These are phyloP conservation scores for Phytophthora europaea DNA, from an alignment of 352 stramenopile species.

Conservation along the genomic window DNA sequence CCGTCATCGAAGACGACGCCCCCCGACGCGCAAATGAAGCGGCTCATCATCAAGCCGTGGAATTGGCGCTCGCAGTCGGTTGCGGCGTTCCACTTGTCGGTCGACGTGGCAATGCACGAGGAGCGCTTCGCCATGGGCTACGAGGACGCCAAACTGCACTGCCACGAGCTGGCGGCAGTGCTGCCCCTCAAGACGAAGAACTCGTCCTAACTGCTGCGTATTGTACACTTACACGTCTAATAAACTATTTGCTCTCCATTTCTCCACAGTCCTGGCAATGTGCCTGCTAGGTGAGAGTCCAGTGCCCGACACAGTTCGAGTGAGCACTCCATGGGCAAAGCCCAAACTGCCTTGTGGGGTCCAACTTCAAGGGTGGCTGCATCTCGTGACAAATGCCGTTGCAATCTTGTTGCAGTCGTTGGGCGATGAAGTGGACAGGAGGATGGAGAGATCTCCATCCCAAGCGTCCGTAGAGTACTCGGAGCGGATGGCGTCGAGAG, in stretches of 20 bases:
- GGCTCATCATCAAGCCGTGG: conserved; percentile 72
- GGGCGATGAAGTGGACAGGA: neutral
- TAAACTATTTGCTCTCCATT: conserved; percentile 26
- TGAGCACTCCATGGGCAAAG: neutral
- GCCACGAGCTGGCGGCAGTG: conserved; percentile 58
- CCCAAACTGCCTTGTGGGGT: neutral
- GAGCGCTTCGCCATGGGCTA: conserved; percentile 70
- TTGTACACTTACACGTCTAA: conserved; percentile 7
- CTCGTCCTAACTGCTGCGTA: neutral
- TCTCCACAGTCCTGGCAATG: conserved; percentile 15
- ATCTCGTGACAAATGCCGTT: neutral
- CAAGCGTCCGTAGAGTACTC: conserved; percentile 13
- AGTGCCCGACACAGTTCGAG: neutral
- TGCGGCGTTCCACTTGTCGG: conserved; percentile 65
- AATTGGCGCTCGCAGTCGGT: conserved; percentile 67
- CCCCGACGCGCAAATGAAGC: conserved; percentile 22
- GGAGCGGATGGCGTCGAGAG: conserved; percentile 6
- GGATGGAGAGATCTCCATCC: neutral
- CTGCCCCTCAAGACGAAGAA: conserved; percentile 41
- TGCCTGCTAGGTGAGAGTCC: conserved; percentile 20
- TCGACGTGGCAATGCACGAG: conserved; percentile 62
- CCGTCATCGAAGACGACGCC: conserved; percentile 12
- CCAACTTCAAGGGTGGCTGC: neutral
- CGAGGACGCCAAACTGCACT: conserved; percentile 62
- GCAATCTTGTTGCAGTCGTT: neutral